Evolutionary conservation across 1,284 basidiomycete genomes (phyloP).

Genomic region (Malassezia nana): DNA sequence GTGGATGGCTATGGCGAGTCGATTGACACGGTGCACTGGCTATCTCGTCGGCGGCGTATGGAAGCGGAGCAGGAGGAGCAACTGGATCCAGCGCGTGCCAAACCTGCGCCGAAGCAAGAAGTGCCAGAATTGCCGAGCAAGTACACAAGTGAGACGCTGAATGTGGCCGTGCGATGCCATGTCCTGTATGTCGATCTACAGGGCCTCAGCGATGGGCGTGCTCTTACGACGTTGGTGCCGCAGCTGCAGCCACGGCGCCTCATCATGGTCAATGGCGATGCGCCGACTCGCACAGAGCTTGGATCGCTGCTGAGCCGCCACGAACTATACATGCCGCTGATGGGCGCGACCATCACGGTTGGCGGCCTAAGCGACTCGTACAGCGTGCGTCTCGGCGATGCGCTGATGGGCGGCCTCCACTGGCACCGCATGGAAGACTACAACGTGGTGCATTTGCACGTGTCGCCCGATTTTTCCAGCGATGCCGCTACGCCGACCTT

Average conservation of each 20-base stretch:
- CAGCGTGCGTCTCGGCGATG: conserved; percentile 84
- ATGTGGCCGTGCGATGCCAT: conserved; percentile 70
- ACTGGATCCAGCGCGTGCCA: conserved; percentile 51
- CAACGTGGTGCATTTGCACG: conserved; percentile 81
- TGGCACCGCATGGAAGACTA: conserved; percentile 97
- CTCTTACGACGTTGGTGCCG: conserved; percentile 89
- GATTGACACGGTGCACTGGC: conserved; percentile 65
- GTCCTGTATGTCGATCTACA: conserved; percentile 88
- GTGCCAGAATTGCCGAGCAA: conserved; percentile 82
- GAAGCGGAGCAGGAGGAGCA: conserved; percentile 25
- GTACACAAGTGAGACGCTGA: conserved; percentile 65
- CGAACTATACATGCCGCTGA: conserved; percentile 71
- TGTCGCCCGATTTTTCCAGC: conserved; percentile 67
- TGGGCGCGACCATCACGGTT: conserved; percentile 69
- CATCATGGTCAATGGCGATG: conserved; percentile 39
- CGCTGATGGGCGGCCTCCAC: conserved; percentile 65
- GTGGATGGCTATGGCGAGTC: conserved; percentile 95
- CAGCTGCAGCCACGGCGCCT: conserved; percentile 75
- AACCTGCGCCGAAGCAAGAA: conserved; percentile 68
- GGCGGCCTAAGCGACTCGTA: conserved; percentile 92
- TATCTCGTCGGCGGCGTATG: conserved; percentile 28
- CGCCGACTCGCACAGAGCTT: conserved; percentile 20
- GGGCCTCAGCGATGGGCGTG: conserved; percentile 87
- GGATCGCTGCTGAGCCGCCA: conserved; percentile 53
- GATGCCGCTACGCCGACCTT: conserved; percentile 60